Conservation (phyloP, 2,329 filamentous ascomycete genomes). For the Emergomyces orientalis region DNA sequence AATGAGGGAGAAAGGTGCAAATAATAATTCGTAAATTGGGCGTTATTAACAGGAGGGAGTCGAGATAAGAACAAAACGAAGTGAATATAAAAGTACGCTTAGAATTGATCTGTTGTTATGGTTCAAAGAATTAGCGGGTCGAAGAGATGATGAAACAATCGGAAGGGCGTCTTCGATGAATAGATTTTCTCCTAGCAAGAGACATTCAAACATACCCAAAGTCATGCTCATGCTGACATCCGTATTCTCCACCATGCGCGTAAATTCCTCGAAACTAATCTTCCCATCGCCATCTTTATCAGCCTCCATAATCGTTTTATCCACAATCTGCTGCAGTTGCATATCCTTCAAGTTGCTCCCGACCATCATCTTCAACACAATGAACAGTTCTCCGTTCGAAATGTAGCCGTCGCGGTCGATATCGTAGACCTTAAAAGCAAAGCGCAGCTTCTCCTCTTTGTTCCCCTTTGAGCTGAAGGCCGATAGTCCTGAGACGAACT, state of each 20-base stretch:
- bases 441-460: constrained; percentile 96
- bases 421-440: constrained; percentile 99
- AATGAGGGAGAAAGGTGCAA: background rate
- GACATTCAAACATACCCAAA: constrained; percentile 41
- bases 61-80: background rate
- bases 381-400: constrained; percentile 97
- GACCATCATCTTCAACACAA: constrained; percentile 99
- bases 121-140: background rate
- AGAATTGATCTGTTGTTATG: constrained; percentile 6
- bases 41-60: constrained; percentile 1
- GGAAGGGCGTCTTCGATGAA: background rate
- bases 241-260: constrained; percentile 96
- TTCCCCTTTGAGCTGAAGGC: constrained; percentile 97
- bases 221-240: constrained; percentile 62
- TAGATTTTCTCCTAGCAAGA: background rate
- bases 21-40: constrained; percentile 1
- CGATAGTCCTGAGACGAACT: constrained; percentile 90
- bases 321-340: constrained; percentile 96
- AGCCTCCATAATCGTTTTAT: constrained; percentile 99
- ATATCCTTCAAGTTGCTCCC: constrained; percentile 98
- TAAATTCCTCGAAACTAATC: constrained; percentile 99
- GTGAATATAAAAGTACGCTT: background rate
- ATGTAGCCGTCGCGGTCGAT: constrained; percentile 98
- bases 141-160: background rate
- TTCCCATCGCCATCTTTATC: constrained; percentile 92